Evolutionary conservation across 176 grass and related monocot genomes (phyloP), one percentile per base, ranked within the genome.

Genomic region (Elaeis guineensis): DNA sequence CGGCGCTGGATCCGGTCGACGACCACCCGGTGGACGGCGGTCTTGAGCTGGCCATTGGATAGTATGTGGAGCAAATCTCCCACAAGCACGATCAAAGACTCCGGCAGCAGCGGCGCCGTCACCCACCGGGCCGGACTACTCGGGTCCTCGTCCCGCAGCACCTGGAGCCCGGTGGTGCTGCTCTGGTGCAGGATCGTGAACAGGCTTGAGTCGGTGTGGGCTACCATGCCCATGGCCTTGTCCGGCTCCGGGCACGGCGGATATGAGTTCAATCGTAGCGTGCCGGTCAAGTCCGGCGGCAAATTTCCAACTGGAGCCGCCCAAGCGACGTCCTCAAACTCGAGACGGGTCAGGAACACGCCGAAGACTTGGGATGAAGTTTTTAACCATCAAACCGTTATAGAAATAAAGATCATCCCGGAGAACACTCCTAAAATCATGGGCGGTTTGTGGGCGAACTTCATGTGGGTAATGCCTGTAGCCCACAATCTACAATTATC

Each of bases 131-230:
- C 72, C 0, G 68, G 79, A 0, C 6, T 8, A 0, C 7, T 35
- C 32, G 9, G 32, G 1, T 35, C 32, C 32, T 57, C 50, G 2
- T 21, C 69, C 29, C 79, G 78, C 44, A 98, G 77, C 0, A 99
- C 84, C 65, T 99, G 88, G 19, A 99, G 94, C 17, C 94, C 88
- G 3, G 79, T 89, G 0, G 91, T 68, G 16, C 86, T 53, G 74
- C 82, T 99, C 69, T 99, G 94, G 64, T 84, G 71, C 55, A 99
- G 76, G 35, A 93, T 73, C 50, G 94, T 98, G 76, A 98, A 74
- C 67, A 98, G 75, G 64, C 88, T 86, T 17, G 94, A 98, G 77
- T 98, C 94, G 3, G 94, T 93, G 88, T 98, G 94, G 22, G 84
- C 69, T 23, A 84, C 89, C 4, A 98, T 76, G 3, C 94, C 94